Evolutionary conservation across 371 early-diverging fungal genomes (phyloP), one percentile per base, ranked within the genome.

Genomic region (Mortierella sp.): DNA sequence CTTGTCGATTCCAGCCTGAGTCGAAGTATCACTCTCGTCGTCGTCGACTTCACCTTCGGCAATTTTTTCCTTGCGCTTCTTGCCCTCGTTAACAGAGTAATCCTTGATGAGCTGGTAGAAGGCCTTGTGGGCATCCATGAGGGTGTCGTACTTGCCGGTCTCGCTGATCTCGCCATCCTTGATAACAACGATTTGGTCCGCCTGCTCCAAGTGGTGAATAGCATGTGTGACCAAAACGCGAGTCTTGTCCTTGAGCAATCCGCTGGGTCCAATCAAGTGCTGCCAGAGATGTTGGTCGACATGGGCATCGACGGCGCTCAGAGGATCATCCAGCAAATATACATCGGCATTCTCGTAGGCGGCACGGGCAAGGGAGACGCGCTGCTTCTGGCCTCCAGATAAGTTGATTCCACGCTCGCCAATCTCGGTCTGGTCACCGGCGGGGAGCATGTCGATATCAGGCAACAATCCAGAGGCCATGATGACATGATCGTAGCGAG

Each of bases 391-490:
- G 9, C 90, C 90, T 64, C 90, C 90, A 4, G 83, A 85, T 69
- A 91, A 74, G 73, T 89, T 89, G 75, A 89, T 81, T n/a, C 90
- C 92, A 14, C 88, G 72, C 76, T 89, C 91, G 19, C 74, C 86
- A 75, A 87, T 87, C 67, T 87, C 88, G 19, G 93, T 93, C 86
- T 88, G 40, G 72, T 93, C 93, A n/a, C 93, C 93, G 40, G 89
- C 91, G 0, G 90, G 89, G 3, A 95, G 85, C 50, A 89, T 91
- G 61, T 89, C 89, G 14, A 95, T 78, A 78, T 95, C 95, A 16
- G 89, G 59, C 37, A 78, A 72, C 6, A 95, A 78, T 1, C 91
- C 90, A 71, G 93, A 93, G 28, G 86, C 89, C 28, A 88, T 77
- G 21, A 94, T 50, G 2, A 90, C 90, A 14, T 72, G 69, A 21